Base-by-base conservation (phyloP, 805 yeast species). In the Lipomyces sp. region DNA sequence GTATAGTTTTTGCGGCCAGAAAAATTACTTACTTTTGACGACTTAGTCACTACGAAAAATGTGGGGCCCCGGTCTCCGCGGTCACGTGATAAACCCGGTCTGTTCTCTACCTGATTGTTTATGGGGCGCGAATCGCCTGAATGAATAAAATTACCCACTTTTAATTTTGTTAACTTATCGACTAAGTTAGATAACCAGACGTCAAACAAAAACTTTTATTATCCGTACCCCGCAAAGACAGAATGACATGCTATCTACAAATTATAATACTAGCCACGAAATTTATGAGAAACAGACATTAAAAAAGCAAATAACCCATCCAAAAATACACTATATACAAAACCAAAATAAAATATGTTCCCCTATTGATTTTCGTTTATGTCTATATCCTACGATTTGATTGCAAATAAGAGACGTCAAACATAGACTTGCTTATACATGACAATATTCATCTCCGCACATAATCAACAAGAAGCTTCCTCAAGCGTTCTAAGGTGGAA, bases 301-400 rank as follows among this genome's bases (percentile, higher is more conserved):
- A 57, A 6, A n/a, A 24, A 51, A 34, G 8, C 11, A 4, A 45
- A 39, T 30, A 45, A 30, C 7, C 15, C 50, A 56, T 7, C 48
- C 60, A 56, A n/a, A 30, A 48, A 11, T 1, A 42, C 15, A 42
- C 35, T 57, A 34, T 18, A 42, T 37, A 56, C 18, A 30, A 53
- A 60, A 56, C 56, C 35, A 59, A 59, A 60, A 64, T 56, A 48
- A 55, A 48, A 57, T 60, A 45, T 39, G 60, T 58, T 59, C 61
- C 18, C 24, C 29, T 57, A 2, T 53, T 8, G 5, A 50, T 51
- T 18, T n/a, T 42, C 7, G 48, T 42, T 42, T 42, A 42, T 42
- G 48, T 42, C 48, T 50, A 24, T 15, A 8, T 34, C 39, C 35
- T 15, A 53, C 13, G 33, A 53, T n/a, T 32, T 24, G 33, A 18